phyloP scores from a whole-genome alignment of 2,329 filamentous ascomycete species.

The Didymella arachidicola region DNA sequence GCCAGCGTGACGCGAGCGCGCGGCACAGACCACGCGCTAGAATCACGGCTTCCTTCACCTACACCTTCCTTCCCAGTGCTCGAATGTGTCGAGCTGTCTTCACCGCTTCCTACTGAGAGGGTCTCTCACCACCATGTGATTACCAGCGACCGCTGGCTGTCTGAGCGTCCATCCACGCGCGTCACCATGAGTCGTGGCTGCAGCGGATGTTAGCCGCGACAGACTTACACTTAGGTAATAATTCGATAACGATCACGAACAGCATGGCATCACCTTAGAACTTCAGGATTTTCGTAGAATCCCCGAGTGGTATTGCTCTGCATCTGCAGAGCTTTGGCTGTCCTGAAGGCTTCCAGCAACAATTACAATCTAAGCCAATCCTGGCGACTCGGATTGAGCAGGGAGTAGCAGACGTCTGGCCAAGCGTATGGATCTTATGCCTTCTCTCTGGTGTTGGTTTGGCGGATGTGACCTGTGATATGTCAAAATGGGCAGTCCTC shows the following conservation, averaged over 20 bases:
- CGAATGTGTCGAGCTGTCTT: not conserved
- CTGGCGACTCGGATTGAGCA: no score
- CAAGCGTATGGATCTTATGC: not conserved
- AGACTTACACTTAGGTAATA: not conserved
- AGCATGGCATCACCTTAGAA: not conserved
- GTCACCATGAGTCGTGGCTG: not conserved
- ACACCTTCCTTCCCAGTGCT: not conserved
- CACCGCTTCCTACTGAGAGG: not conserved
- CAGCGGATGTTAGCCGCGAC: not conserved
- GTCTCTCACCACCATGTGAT: not conserved
- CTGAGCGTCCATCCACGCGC: not conserved
- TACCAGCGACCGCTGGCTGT: not conserved
- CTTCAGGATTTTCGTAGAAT: no score
- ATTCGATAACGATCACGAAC: no score
- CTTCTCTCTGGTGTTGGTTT: not conserved
- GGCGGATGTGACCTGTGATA: slow-evolving; percentile 6
- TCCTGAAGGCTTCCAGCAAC: not conserved
- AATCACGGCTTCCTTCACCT: slow-evolving; percentile 2
- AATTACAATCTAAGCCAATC: not conserved
- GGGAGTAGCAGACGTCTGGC: not conserved
- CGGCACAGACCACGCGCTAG: slow-evolving; percentile 15
- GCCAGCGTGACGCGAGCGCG: slow-evolving; percentile 5
- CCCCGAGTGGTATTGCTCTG: not conserved
- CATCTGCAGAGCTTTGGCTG: not conserved
- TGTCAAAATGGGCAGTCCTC: not conserved